Percentiles rank a stretch among this genome's conserved stretches.
phyloP scores from a whole-genome alignment of 2,329 filamentous ascomycete genomes.

The Aureobasidium sp. region DNA sequence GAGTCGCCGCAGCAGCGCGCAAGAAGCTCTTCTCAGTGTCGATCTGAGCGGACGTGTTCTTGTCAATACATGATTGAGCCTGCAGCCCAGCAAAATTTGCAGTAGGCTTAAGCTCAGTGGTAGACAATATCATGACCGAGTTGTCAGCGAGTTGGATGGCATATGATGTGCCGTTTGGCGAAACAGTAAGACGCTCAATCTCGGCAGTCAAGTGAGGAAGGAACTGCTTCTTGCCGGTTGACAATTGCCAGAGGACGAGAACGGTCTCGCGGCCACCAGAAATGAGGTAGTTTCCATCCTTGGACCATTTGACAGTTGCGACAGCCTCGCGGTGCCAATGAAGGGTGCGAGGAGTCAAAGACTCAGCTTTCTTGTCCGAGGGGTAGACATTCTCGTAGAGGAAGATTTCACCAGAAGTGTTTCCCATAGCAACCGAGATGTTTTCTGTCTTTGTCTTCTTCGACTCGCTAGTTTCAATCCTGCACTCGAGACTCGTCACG shows the following conservation, averaged over 20 bases:
- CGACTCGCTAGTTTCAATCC: conserved; percentile 29
- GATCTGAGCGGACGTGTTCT: conserved; percentile 32
- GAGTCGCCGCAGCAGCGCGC: conserved; percentile 27
- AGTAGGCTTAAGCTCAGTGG: conserved; percentile 77
- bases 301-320: conserved; percentile 81
- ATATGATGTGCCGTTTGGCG: conserved; percentile 71
- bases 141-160: conserved; percentile 85
- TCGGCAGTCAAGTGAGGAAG: conserved; percentile 84
- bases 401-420: conserved; percentile 67
- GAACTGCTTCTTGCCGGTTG: conserved; percentile 74
- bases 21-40: conserved; percentile 13
- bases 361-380: conserved; percentile 18
- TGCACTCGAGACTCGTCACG: conserved; percentile 61
- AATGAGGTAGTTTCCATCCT: conserved; percentile 92
- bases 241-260: conserved; percentile 86
- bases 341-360: conserved; percentile 53
- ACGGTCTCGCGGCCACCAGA: conserved; percentile 88
- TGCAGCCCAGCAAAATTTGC: conserved; percentile 82
- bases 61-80: conserved; percentile 24
- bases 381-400: conserved; percentile 54
- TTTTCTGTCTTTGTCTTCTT: conserved; percentile 34
- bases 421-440: conserved; percentile 73
- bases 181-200: conserved; percentile 79
- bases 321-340: conserved; percentile 91
- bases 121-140: conserved; percentile 82